Percentiles rank a stretch among this genome's conserved stretches.
These are phyloP conservation scores for Suillus alpinus DNA, from an alignment of 768 basidiomycete species.

Conservation along the genomic window DNA sequence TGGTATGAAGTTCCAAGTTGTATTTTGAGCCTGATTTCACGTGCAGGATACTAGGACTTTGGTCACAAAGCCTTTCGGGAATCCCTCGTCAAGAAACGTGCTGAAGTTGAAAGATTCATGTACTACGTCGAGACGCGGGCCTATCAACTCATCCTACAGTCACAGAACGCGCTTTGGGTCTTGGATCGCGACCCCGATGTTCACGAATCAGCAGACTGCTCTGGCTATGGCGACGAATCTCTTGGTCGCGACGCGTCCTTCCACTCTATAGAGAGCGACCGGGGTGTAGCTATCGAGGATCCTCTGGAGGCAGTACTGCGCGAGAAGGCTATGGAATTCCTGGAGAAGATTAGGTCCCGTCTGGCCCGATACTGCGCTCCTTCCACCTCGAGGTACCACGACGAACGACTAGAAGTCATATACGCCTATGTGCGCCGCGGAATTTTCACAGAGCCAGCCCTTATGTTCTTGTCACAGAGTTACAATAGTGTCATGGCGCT, in stretches of 20 bases:
- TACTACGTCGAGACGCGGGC: slow-evolving; percentile 31
- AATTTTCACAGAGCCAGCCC: slow-evolving; percentile 34
- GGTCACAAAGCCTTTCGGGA: slow-evolving; percentile 39
- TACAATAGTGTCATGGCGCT: slow-evolving; percentile 29
- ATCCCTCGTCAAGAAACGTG: slow-evolving; percentile 28
- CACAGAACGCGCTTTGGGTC: slow-evolving; percentile 37
- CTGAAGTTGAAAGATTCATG: slow-evolving; percentile 30
- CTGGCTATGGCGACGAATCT: slow-evolving; percentile 13
- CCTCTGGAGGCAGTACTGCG: slow-evolving; percentile 34
- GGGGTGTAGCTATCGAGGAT: slow-evolving; percentile 18
- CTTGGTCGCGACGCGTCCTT: slow-evolving; percentile 5
- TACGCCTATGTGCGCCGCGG: slow-evolving; percentile 36
- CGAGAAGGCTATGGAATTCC: slow-evolving; percentile 29
- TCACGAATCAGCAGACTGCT: slow-evolving; percentile 21
- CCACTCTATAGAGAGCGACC: slow-evolving; percentile 8
- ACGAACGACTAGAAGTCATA: slow-evolving; percentile 34
- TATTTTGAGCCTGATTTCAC: background rate
- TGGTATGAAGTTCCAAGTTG: slow-evolving; percentile 11
- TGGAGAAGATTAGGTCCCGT: slow-evolving; percentile 31
- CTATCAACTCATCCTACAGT: slow-evolving; percentile 32
- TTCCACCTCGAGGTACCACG: slow-evolving; percentile 26
- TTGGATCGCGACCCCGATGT: slow-evolving; percentile 23
- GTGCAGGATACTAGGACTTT: slow-evolving; percentile 30
- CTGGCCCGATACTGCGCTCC: slow-evolving; percentile 35
- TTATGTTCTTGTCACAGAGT: slow-evolving; percentile 36